A percentile compares a stretch with the other conserved stretches of the same genome.
These are phyloP conservation scores for Tricholoma saponaceum DNA, from an alignment of 768 basidiomycete species.

Conservation along the genomic window DNA sequence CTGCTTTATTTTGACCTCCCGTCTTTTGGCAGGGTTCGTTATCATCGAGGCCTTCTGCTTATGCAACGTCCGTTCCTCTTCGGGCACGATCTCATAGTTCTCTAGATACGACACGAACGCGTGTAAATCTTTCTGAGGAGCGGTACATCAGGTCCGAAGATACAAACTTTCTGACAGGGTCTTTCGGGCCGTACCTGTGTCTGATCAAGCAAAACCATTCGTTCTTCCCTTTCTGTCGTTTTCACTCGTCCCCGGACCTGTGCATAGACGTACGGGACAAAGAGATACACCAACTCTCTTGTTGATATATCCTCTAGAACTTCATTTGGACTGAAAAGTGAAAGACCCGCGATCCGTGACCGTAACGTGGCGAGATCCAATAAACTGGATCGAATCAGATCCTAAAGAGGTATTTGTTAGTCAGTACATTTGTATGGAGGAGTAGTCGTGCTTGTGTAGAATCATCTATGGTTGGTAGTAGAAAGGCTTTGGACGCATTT, in stretches of 20 bases:
- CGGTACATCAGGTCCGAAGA: slow-evolving; percentile 11
- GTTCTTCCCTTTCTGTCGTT: slow-evolving; percentile 51
- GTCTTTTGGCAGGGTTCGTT: slow-evolving; percentile 60
- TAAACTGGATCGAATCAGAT: slow-evolving; percentile 51
- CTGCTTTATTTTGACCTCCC: slow-evolving; percentile 90
- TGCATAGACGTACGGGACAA: slow-evolving; percentile 63
- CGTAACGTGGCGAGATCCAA: slow-evolving; percentile 51
- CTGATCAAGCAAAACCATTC: slow-evolving; percentile 51
- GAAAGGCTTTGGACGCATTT: slow-evolving; percentile 33
- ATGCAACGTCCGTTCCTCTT: slow-evolving; percentile 55
- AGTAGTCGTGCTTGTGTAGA: slow-evolving; percentile 35
- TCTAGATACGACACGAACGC: slow-evolving; percentile 50
- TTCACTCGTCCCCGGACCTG: slow-evolving; percentile 61
- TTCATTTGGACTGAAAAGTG: slow-evolving; percentile 84
- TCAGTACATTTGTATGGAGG: background rate
- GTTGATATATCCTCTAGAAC: slow-evolving; percentile 79
- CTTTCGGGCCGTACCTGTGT: slow-evolving; percentile 47
- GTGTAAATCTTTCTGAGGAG: slow-evolving; percentile 41
- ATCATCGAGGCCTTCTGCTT: slow-evolving; percentile 43
- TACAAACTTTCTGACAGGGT: slow-evolving; percentile 6
- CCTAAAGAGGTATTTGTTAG: slow-evolving; percentile 31
- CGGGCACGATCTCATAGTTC: slow-evolving; percentile 62
- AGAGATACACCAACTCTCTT: slow-evolving; percentile 68
- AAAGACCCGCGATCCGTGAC: slow-evolving; percentile 52
- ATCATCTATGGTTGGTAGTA: slow-evolving; percentile 38